These are phyloP conservation scores for Hypoxylon sp. DNA, from an alignment of 2,329 filamentous ascomycete species.

Conservation along the genomic window DNA sequence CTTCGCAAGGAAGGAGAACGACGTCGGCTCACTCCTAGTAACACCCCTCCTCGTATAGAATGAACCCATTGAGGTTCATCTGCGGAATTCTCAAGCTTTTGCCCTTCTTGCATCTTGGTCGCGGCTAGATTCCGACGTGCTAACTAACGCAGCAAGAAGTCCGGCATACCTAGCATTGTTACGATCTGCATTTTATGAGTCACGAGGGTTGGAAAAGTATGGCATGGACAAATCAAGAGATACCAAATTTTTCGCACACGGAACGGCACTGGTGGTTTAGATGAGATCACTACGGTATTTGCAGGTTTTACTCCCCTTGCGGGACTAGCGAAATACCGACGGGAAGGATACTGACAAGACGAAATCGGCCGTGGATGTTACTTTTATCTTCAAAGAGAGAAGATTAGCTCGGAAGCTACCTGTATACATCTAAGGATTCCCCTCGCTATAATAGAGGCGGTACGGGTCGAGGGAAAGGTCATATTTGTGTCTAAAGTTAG, in stretches of 20 bases:
- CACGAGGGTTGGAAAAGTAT: slow-evolving; percentile 15
- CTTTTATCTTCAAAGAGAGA: neutral
- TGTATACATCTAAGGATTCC: neutral
- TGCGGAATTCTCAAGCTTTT: neutral
- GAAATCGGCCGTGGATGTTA: neutral
- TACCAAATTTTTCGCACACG: slow-evolving; percentile 13
- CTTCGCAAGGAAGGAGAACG: slow-evolving; percentile 89
- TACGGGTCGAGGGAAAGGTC: neutral
- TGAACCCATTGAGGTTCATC: slow-evolving; percentile 33
- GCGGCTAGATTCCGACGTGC: neutral
- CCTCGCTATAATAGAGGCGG: neutral
- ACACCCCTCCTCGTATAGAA: slow-evolving; percentile 59
- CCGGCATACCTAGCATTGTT: slow-evolving; percentile 6
- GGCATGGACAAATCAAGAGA: slow-evolving; percentile 16
- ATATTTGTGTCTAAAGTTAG: neutral
- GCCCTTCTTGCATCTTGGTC: neutral
- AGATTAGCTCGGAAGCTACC: neutral
- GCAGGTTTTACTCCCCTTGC: neutral
- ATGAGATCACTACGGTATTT: neutral
- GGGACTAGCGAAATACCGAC: neutral
- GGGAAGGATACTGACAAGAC: neutral
- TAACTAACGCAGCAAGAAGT: slow-evolving; percentile 10
- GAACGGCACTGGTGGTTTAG: neutral
- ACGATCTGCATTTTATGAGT: slow-evolving; percentile 23
- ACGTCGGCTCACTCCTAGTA: slow-evolving; percentile 63